Base-by-base conservation (phyloP, 176 grass and related monocot species). In the Avena atlantica region DNA sequence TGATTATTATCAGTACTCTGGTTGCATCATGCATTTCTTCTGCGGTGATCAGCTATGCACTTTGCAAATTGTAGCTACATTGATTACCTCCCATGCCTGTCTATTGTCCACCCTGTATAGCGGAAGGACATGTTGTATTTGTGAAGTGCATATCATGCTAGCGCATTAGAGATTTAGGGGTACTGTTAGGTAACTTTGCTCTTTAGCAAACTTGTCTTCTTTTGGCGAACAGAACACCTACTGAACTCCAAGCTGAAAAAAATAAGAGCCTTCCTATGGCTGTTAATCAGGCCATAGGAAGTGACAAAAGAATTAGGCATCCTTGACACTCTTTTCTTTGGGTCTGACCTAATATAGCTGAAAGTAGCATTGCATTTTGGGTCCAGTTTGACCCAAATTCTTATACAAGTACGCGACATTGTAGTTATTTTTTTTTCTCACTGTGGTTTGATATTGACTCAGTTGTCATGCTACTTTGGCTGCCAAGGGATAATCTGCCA, bases 301-400 rank as follows among this genome's bases (percentile, higher is more conserved):
- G 13, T 25, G 58, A 6, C 15, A 23, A 40, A 20, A 70, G 68
- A 21, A 64, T 52, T 56, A 67, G 29, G 56, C 84, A 78, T 42
- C 73, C 49, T 53, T 9, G 19, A 67, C 16, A 65, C 29, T 57
- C 36, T 80, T 63, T 80, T 16, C 52, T 84, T 71, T 40, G 68
- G 19, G 37, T 44, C 51, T 24, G 20, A 45, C 13, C n/a, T 13
- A 20, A 68, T 76, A 55, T 72, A 50, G 61, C 62, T 76, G 78
- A 17, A 86, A 65, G 49, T 70, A 50, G 50, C 68, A 71, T 45
- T 76, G 48, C 50, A 20, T 59, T 82, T 58, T 80, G 15, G 24
- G 25, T 82, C 27, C 62, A 60, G 53, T 55, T 79, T 31, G 65
- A 31, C 15, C 65, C 15, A 37, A 69, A 8, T 69, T 37, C 15